Evolutionary conservation across 2,329 filamentous ascomycete genomes (phyloP).

Genomic region (Fusarium abutilonis): DNA sequence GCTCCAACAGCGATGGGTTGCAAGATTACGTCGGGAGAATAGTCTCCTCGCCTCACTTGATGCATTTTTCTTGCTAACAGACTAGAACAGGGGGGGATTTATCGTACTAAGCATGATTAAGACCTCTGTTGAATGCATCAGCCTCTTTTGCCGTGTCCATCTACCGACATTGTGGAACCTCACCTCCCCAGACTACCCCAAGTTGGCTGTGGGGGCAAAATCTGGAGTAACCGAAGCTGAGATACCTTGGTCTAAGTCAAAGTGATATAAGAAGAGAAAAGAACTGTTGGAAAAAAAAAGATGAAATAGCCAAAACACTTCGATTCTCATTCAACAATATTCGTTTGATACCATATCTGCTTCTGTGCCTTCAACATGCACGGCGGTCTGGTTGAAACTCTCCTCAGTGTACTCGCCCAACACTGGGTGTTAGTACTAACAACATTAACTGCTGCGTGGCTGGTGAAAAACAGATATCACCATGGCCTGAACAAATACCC

Average conservation of each 20-base stretch:
- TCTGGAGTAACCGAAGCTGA: conserved; percentile 21
- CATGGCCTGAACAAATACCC: conserved; percentile 75
- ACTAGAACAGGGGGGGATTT: conserved; percentile 4
- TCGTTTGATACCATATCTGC: background rate
- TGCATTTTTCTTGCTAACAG: rapidly evolving
- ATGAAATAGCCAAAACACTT: background rate
- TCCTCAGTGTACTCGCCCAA: conserved; percentile 25
- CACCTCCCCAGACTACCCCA: conserved; percentile 29
- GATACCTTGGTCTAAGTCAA: conserved; percentile 29
- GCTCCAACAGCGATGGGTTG: conserved; percentile 25
- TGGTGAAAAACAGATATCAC: conserved; percentile 50
- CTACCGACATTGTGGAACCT: conserved; percentile 32
- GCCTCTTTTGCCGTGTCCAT: conserved; percentile 23
- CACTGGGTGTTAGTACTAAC: conserved; percentile 37
- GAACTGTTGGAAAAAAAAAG: background rate
- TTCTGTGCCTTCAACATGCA: conserved; percentile 38
- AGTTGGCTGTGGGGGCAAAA: conserved; percentile 20
- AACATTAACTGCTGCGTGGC: conserved; percentile 15
- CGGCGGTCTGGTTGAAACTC: conserved; percentile 36
- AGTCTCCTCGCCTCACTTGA: conserved; percentile 23
- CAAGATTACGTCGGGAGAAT: conserved; percentile 22
- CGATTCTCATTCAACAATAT: conserved; percentile 8
- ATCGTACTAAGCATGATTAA: background rate
- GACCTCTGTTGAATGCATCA: background rate
- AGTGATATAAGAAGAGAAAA: conserved; percentile 29